A percentile compares a stretch with the other conserved stretches of the same genome.
phyloP scores from a whole-genome alignment of 208 protist species.

The Wallacemonas sp. region DNA sequence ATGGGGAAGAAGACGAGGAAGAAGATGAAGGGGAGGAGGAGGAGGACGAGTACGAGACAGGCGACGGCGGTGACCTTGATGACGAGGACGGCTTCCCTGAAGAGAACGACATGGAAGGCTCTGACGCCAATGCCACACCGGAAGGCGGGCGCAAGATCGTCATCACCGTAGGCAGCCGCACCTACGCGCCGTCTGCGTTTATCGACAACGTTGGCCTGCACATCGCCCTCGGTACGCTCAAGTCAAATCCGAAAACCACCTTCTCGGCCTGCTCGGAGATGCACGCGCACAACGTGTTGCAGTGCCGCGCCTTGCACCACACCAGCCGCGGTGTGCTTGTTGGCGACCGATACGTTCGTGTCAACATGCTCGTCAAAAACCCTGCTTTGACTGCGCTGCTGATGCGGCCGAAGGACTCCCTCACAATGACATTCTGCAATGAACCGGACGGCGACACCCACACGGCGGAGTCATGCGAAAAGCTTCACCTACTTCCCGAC shows the following conservation, averaged over 20 bases:
- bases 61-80: conserved; percentile 17
- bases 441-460: conserved; percentile 18
- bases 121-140: not conserved
- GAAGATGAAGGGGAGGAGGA: conserved; percentile 22
- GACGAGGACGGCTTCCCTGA: conserved; percentile 22
- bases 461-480: conserved; percentile 31
- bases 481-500: conserved; percentile 60
- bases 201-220: conserved; percentile 61
- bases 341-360: conserved; percentile 60
- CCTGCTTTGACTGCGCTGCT: conserved; percentile 44
- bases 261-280: conserved; percentile 36
- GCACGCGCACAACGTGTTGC: conserved; percentile 55
- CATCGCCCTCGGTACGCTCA: conserved; percentile 31
- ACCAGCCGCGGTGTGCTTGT: conserved; percentile 61
- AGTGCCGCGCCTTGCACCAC: conserved; percentile 61
- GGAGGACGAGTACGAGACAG: conserved; percentile 22
- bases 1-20: conserved; percentile 14
- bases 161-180: conserved; percentile 35
- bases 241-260: conserved; percentile 51
- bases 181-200: conserved; percentile 48
- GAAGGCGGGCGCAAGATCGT: not conserved
- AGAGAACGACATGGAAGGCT: not conserved
- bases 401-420: conserved; percentile 29
- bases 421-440: conserved; percentile 43
- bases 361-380: conserved; percentile 77